Conservation (phyloP, 2,329 filamentous ascomycete species). For the Pyrenochaeta sp. region DNA sequence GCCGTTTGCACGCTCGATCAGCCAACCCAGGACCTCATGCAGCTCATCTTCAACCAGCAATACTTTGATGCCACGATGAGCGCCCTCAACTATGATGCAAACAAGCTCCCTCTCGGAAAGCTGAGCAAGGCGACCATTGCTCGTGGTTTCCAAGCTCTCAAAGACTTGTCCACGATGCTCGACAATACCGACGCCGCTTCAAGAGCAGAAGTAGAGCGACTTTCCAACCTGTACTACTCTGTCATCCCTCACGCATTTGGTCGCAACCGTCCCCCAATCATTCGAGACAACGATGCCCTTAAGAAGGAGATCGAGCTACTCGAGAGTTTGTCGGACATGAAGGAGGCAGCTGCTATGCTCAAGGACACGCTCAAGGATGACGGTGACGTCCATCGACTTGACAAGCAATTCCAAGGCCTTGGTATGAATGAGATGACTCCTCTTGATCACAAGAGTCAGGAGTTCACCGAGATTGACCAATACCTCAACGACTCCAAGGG, state of each 20-base stretch:
- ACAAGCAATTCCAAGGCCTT: constrained; percentile 75
- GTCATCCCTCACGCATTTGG: constrained; percentile 84
- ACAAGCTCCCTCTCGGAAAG: constrained; percentile 84
- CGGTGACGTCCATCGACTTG: constrained; percentile 67
- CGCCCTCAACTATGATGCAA: constrained; percentile 72
- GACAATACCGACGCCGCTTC: constrained; percentile 59
- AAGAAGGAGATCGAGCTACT: constrained; percentile 81
- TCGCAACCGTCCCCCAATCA: constrained; percentile 73
- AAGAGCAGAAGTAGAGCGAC: constrained; percentile 61
- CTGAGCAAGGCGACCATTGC: constrained; percentile 80
- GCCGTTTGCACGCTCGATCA: constrained; percentile 62
- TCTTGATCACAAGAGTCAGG: constrained; percentile 63
- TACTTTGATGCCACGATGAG: constrained; percentile 73
- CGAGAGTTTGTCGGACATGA: constrained; percentile 85
- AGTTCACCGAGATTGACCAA: constrained; percentile 69
- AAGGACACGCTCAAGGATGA: constrained; percentile 64
- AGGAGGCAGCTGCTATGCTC: constrained; percentile 79
- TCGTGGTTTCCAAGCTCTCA: constrained; percentile 77
- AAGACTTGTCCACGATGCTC: constrained; percentile 75
- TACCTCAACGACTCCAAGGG: constrained; percentile 75
- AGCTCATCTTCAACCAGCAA: constrained; percentile 82
- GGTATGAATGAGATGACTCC: constrained; percentile 79
- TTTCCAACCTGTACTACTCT: constrained; percentile 82
- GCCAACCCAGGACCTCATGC: constrained; percentile 72
- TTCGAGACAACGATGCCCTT: constrained; percentile 63